Conservation (phyloP, 225 moss, liverwort and hornwort species). For the Anthoceros angustus region DNA sequence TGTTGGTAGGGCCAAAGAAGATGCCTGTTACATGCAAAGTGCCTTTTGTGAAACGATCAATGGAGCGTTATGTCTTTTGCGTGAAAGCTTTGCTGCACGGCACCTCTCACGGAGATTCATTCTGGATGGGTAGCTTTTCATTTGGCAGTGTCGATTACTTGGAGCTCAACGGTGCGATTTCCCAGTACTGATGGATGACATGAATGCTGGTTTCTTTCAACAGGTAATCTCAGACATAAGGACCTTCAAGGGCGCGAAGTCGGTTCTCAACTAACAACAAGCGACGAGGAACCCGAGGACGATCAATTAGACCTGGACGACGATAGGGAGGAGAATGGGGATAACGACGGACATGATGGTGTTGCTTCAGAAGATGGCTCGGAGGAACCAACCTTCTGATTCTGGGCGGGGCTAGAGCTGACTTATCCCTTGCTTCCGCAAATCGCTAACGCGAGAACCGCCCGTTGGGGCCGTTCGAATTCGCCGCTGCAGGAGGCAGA, state of each 20-base stretch:
- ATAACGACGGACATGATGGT: conserved; percentile 18
- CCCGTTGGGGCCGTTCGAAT: too few relatives aligned
- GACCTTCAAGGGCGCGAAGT: conserved; percentile 78
- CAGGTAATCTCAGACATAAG: conserved; percentile 73
- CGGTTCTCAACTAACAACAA: conserved; percentile 51
- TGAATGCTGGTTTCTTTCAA: not conserved
- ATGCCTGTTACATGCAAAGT: conserved; percentile 81
- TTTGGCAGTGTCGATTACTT: not conserved
- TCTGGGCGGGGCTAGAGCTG: not conserved
- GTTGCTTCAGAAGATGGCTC: conserved; percentile 15
- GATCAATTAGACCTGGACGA: conserved; percentile 24
- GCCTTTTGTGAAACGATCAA: conserved; percentile 66
- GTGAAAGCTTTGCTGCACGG: conserved; percentile 72
- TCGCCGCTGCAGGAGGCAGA: too few relatives aligned
- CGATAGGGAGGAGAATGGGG: conserved; percentile 23
- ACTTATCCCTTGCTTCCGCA: too few relatives aligned
- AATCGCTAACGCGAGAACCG: too few relatives aligned
- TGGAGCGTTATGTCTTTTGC: conserved; percentile 75
- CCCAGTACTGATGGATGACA: not conserved
- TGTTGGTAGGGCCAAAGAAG: conserved; percentile 51
- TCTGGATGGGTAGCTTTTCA: conserved; percentile 58
- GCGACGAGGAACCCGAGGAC: conserved; percentile 27
- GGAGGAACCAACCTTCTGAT: not conserved
- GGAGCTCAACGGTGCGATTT: not conserved
- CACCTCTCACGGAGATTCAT: conserved; percentile 61